Base-by-base conservation (phyloP, 441 rosid species). In the Erodium texanum region DNA sequence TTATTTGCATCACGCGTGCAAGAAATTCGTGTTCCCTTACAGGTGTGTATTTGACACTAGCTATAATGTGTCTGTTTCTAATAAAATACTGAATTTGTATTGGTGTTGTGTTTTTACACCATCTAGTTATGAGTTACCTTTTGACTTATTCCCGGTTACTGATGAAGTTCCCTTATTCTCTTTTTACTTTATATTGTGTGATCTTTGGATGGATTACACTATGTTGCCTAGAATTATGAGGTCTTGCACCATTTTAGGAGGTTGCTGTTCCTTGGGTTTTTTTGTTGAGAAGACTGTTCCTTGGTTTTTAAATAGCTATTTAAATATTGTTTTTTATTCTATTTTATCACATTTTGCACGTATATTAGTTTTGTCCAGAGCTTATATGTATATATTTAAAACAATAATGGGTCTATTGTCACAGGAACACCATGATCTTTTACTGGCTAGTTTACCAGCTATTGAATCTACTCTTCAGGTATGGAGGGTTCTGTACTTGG, bases 1-100 rank as follows among this genome's bases (percentile, higher is more conserved):
- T 88, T 94, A 77, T 94, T 94, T 89, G 89, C 97, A 72, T 91
- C 99, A 69, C 86, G 99, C 74, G 93, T 94, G 81, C 99, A 92
- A 82, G 99, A 94, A 84, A 89, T 92, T 68, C 97, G 97, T 71
- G 88, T 89, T 82, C 96, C 96, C 56, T 78, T 94, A 83, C 97
- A 94, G 99, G 99, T 94, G 82, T 38, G 41, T 75, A 66, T 71
- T 76, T 69, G 58, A 66, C 22, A 43, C 52, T 34, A 48, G 18
- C 54, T 48, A 50, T 71, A 32, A 27, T 38, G 41, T 32, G 18
- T n/a, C 66, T 63, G 20, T n/a, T 63, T 64, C 43, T 5, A 64
- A 16, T 29, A 34, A 32, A 34, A 64, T 34, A 64, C 24, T n/a
- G 66, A 64, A 64, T 63, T n/a, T 62, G 12, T 5, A 32, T 32